A percentile compares a stretch with the other conserved stretches of the same genome.
Evolutionary conservation across 2,329 filamentous ascomycete genomes (phyloP).

Genomic region (Exophiala lecanii-corni): DNA sequence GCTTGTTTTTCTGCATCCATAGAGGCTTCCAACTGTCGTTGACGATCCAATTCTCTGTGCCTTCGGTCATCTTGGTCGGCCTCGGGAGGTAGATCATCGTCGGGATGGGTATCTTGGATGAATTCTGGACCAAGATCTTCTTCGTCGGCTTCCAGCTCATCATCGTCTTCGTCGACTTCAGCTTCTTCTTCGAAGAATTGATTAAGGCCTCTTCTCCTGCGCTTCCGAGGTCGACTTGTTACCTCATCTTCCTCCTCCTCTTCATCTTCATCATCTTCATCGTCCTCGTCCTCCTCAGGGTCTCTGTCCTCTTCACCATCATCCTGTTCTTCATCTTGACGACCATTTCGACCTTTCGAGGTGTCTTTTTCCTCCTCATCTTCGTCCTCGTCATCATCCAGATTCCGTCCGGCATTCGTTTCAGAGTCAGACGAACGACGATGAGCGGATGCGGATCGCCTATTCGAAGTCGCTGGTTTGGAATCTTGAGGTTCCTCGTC

Average conservation of each 20-base stretch:
- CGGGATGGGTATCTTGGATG: conserved; percentile 83
- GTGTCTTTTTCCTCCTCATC: conserved; percentile 35
- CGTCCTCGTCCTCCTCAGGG: conserved; percentile 48
- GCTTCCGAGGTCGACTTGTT: conserved; percentile 69
- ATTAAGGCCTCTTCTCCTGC: conserved; percentile 67
- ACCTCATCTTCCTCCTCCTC: conserved; percentile 25
- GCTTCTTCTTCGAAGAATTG: conserved; percentile 97
- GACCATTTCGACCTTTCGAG: conserved; percentile 36
- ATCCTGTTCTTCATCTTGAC: conserved; percentile 36
- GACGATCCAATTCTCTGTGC: conserved; percentile 89
- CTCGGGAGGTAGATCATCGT: conserved; percentile 72
- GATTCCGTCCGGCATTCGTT: conserved; percentile 29
- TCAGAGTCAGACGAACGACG: background rate
- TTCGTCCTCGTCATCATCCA: conserved; percentile 45
- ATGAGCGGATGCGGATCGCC: conserved; percentile 25
- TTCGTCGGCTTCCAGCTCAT: conserved; percentile 82
- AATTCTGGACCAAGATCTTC: conserved; percentile 83
- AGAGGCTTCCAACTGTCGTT: conserved; percentile 79
- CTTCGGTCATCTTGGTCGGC: conserved; percentile 83
- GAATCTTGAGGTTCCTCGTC: conserved; percentile 35
- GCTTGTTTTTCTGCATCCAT: conserved; percentile 94
- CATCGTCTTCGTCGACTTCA: conserved; percentile 91
- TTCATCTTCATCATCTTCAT: conserved; percentile 55
- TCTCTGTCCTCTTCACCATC: conserved; percentile 46
- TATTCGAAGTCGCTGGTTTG: conserved; percentile 23